Base-by-base conservation (phyloP, 2,329 filamentous ascomycete genomes). In the Clarireedia paspali region DNA sequence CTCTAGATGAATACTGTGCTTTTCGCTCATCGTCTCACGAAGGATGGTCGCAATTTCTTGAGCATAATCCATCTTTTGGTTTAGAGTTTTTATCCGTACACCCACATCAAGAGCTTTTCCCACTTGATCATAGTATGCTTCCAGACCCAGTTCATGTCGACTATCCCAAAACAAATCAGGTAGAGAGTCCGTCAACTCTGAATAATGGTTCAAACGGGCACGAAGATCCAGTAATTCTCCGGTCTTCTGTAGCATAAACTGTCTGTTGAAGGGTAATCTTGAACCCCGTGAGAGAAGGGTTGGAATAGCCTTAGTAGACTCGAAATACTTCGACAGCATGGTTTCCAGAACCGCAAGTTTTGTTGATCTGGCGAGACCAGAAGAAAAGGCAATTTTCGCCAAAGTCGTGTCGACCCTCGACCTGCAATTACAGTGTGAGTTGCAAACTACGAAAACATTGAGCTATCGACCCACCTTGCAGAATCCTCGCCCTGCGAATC, bases 121-220 rank as follows among this genome's bases (percentile, higher is more conserved):
- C 42, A 96, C 90, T 70, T 94, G 88, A 63, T 96, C 91, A 71
- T 97, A 99, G 73, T 96, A 97, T 30, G 87, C 88, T 70, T 96
- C 94, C 2, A 99, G 78, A 0, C 91, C 89, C 2, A 96, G 82
- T 70, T 96, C 91, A 64, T 94, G 87, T 50, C 84, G 82, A 64
- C 82, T 88, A 70, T 99, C 94, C 94, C 94, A 99, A 74, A 99
- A 96, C 47, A 97, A 83, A 72, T 99, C 94, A 0, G 94, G 94
- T 17, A 97, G 79, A 17, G 89, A 90, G 73, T 99, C 94, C 0
- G 94, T 97, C 36, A 99, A 81, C 71, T 97, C 94, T 1, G 90
- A 95, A 74, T 97, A 97, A 64, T 97, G 87, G 68, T 99, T 99
- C 49, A 99, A 79, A 67, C 96, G 91, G 0, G 92, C 92, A 47